These are phyloP conservation scores for Phialophora macrospora DNA, from an alignment of 2,329 filamentous ascomycete species.

Conservation along the genomic window DNA sequence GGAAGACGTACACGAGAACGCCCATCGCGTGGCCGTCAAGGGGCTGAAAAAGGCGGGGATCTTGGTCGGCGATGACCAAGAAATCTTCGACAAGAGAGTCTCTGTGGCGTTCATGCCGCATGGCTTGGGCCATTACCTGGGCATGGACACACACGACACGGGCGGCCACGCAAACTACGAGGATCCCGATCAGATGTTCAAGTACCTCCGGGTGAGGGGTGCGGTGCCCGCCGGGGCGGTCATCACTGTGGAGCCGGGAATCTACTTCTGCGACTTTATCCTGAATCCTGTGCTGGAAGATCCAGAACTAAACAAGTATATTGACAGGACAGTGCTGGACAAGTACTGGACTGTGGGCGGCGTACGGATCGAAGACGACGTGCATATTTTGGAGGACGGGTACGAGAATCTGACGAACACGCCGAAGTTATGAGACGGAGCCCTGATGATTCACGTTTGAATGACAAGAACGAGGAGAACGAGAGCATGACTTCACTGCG, in stretches of 20 bases:
- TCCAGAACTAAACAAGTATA: conserved; percentile 73
- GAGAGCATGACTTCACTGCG: background rate
- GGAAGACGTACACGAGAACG: conserved; percentile 72
- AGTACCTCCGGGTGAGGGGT: conserved; percentile 80
- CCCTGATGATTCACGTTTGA: background rate
- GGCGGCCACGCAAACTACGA: conserved; percentile 77
- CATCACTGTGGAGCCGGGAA: conserved; percentile 92
- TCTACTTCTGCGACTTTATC: conserved; percentile 91
- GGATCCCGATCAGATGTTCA: conserved; percentile 83
- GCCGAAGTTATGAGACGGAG: conserved; percentile 64
- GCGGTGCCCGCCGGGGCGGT: conserved; percentile 77
- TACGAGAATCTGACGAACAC: conserved; percentile 82
- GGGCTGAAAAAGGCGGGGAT: conserved; percentile 75
- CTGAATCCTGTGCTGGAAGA: conserved; percentile 79
- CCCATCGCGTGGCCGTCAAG: conserved; percentile 72
- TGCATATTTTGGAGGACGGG: conserved; percentile 77
- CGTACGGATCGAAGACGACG: conserved; percentile 89
- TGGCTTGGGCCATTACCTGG: conserved; percentile 86
- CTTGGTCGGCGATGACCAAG: conserved; percentile 68
- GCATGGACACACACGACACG: conserved; percentile 90
- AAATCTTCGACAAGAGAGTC: conserved; percentile 77
- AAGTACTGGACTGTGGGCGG: conserved; percentile 89
- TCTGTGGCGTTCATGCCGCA: conserved; percentile 91
- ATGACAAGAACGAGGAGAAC: background rate
- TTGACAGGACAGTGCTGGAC: conserved; percentile 73